Base-by-base conservation (phyloP, 2,329 filamentous ascomycete species). In the Botrytis squamosa region DNA sequence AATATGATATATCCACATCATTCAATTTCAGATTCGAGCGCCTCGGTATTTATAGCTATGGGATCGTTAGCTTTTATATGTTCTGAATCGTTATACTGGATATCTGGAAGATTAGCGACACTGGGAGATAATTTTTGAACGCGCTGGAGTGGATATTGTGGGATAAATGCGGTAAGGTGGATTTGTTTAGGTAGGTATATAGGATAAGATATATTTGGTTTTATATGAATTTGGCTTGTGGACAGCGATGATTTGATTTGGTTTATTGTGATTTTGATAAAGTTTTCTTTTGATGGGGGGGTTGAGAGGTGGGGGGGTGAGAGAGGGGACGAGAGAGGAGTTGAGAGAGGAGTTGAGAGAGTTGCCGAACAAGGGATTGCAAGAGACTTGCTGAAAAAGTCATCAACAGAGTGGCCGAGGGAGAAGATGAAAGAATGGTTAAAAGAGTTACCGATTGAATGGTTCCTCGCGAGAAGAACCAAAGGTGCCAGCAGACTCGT, bases 271-370 rank as follows among this genome's bases (percentile, higher is more conserved):
- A 60, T 10, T 22, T 25, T 36, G 8, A 6, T 60, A 18, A 36
- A 33, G 0, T 0, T 4, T 1, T 18, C 8, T 36, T 7, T 60
- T 36, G 22, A 9, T 7, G 18, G 33, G 57, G 22, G 33, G 18
- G 1, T 6, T 33, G 14, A 2, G 16, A 59, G 55, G 1, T 0
- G 16, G 29, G 9, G 6, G 6, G 3, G 1, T 0, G n/a, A 59
- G 29, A 20, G 14, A 9, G 12, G n/a, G 20, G 25, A 29, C 1
- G 29, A 29, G 55, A 55, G 46, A 25, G 22, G 29, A 29, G 29
- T 29, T 29, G 29, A 29, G 29, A 20, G 14, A 49, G 8, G 16
- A 25, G 22, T 25, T 1, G 46, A 52, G 46, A 52, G 25, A 49
- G 3, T 49, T 0, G 12, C 46, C 20, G 6, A 22, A 25, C 0